Conservation (phyloP, 2,329 filamentous ascomycete species). For the Fusarium globosum region DNA sequence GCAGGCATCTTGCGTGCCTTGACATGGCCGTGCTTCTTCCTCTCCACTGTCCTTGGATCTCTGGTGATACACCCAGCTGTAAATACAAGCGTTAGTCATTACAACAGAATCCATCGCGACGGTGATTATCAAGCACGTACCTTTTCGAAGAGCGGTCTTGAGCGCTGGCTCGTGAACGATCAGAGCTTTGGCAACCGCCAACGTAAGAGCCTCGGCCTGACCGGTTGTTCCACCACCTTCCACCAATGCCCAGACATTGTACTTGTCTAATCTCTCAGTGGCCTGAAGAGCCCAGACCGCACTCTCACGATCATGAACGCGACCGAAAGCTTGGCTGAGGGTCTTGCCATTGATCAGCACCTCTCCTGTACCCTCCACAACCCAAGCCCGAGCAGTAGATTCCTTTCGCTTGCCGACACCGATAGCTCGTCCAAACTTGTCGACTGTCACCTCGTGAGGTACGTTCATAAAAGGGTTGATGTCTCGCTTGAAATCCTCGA, state of each 20-base stretch:
- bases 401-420: slow-evolving; percentile 90
- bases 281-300: slow-evolving; percentile 90
- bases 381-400: slow-evolving; percentile 83
- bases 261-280: slow-evolving; percentile 89
- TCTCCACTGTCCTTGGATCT: slow-evolving; percentile 91
- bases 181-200: slow-evolving; percentile 89
- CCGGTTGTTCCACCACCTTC: slow-evolving; percentile 91
- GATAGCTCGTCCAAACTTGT: slow-evolving; percentile 80
- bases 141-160: slow-evolving; percentile 87
- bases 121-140: slow-evolving; percentile 64
- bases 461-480: slow-evolving; percentile 76
- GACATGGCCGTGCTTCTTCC: slow-evolving; percentile 95
- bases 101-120: slow-evolving; percentile 16
- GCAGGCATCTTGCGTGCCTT: slow-evolving; percentile 98
- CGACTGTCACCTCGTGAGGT: slow-evolving; percentile 72
- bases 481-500: slow-evolving; percentile 78
- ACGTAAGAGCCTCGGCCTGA: slow-evolving; percentile 92
- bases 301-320: slow-evolving; percentile 93
- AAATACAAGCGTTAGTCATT: slow-evolving; percentile 56
- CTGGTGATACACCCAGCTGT: slow-evolving; percentile 92
- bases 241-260: slow-evolving; percentile 92
- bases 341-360: slow-evolving; percentile 89
- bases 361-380: slow-evolving; percentile 94
- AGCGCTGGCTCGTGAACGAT: slow-evolving; percentile 91
- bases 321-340: slow-evolving; percentile 83